A percentile compares a stretch with the other conserved stretches of the same genome.
Evolutionary conservation across 768 basidiomycete species (phyloP).

Genomic region (Hydnum rufescens): DNA sequence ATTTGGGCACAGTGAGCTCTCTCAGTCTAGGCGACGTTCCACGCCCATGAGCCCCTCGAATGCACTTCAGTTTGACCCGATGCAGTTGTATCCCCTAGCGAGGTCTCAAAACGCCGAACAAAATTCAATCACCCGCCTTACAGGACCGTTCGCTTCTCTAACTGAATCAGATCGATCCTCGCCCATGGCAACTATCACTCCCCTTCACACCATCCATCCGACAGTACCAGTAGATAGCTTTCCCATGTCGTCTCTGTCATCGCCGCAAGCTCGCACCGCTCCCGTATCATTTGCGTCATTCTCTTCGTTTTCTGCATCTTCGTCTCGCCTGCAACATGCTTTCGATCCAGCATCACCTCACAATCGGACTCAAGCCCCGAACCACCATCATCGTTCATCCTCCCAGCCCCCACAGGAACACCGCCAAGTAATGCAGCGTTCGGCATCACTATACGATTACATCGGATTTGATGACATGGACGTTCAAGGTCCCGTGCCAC

Average conservation of each 20-base stretch:
- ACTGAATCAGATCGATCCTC: not conserved
- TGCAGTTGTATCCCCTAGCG: no score
- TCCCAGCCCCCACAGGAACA: constrained; percentile 3
- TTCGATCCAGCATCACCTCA: not conserved
- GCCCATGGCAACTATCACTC: not conserved
- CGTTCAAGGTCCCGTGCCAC: no score
- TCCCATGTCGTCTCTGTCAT: not conserved
- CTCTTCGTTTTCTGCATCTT: not conserved
- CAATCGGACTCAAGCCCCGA: not conserved
- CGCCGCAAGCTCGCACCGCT: not conserved
- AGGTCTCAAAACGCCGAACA: not conserved
- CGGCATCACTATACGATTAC: not conserved
- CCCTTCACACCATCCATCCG: no score
- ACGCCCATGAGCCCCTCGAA: not conserved
- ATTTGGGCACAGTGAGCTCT: no score
- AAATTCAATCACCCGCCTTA: not conserved
- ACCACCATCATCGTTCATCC: not conserved
- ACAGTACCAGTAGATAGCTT: no score
- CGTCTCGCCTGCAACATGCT: not conserved
- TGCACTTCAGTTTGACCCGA: not conserved
- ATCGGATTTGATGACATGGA: not conserved
- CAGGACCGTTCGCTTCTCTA: not conserved
- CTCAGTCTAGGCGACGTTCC: not conserved
- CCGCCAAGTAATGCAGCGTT: not conserved
- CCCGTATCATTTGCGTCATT: not conserved